Percentiles rank a stretch among this genome's conserved stretches.
Evolutionary conservation across 805 yeast species (phyloP).

Genomic region (Brettanomyces bruxellensis): DNA sequence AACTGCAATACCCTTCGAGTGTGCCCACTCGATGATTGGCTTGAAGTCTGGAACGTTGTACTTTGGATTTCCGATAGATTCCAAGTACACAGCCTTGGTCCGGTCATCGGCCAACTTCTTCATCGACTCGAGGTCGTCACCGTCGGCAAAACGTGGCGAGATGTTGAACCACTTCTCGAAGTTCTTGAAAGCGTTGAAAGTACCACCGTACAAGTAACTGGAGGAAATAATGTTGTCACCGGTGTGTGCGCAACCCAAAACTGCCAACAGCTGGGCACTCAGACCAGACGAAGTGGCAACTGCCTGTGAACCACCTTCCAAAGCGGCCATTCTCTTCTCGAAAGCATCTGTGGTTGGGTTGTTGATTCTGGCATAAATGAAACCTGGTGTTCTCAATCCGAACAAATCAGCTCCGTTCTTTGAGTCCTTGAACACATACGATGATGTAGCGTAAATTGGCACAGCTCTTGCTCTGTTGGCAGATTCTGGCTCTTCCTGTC

Average conservation of each 20-base stretch:
- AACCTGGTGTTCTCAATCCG: conserved; percentile 76
- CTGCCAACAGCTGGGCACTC: conserved; percentile 85
- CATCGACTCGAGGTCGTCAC: conserved; percentile 66
- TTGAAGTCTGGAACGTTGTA: conserved; percentile 90
- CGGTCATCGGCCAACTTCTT: conserved; percentile 67
- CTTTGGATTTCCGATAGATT: conserved; percentile 88
- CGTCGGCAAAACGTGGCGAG: conserved; percentile 75
- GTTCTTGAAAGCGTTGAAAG: conserved; percentile 90
- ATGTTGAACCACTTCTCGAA: conserved; percentile 78
- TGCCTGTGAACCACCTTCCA: conserved; percentile 90
- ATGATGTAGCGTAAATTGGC: conserved; percentile 88
- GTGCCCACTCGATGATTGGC: conserved; percentile 65
- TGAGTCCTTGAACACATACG: conserved; percentile 80
- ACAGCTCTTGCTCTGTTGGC: conserved; percentile 75
- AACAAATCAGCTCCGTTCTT: conserved; percentile 89
- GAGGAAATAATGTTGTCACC: conserved; percentile 91
- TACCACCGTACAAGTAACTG: conserved; percentile 88
- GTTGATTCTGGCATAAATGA: conserved; percentile 80
- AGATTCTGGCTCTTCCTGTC: conserved; percentile 62
- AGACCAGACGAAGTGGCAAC: conserved; percentile 92
- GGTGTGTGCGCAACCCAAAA: conserved; percentile 71
- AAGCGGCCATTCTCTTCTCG: conserved; percentile 85
- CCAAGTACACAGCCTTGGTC: conserved; percentile 86
- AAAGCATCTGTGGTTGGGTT: conserved; percentile 91
- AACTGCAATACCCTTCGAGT: conserved; percentile 78